A percentile compares a stretch with the other conserved stretches of the same genome.
phyloP scores from a whole-genome alignment of 331 rosid genomes.

The Rhamnella rubrinervis region DNA sequence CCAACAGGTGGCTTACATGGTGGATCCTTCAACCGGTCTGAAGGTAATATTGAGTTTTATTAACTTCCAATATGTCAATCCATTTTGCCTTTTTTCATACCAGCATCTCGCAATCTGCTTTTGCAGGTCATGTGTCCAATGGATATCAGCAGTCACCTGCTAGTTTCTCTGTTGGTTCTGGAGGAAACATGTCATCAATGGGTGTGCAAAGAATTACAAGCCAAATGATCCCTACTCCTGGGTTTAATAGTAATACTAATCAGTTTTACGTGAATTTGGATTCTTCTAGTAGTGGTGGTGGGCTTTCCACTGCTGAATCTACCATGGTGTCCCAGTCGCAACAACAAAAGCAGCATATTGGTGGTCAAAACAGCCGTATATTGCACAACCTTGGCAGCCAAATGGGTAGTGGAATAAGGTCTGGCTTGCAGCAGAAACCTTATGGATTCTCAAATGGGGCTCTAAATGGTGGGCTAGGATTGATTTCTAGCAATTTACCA shows the following conservation, averaged over 20 bases:
- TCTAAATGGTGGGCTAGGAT: constrained; percentile 63
- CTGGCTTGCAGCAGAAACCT: constrained; percentile 68
- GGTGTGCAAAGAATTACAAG: constrained; percentile 66
- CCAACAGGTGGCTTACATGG: constrained; percentile 58
- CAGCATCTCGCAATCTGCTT: constrained; percentile 7
- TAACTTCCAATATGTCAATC: neutral
- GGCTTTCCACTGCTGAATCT: constrained; percentile 64
- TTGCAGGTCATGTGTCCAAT: constrained; percentile 48
- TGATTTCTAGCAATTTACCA: constrained; percentile 61
- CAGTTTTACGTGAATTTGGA: constrained; percentile 64
- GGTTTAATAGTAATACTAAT: constrained; percentile 53
- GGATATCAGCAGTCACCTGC: constrained; percentile 63
- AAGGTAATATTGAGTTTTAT: constrained; percentile 45
- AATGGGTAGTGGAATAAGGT: constrained; percentile 73
- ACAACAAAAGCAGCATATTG: constrained; percentile 72
- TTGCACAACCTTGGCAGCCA: constrained; percentile 68
- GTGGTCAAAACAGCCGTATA: constrained; percentile 67
- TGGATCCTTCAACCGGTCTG: constrained; percentile 59
- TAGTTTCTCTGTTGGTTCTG: constrained; percentile 55
- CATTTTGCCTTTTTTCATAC: constrained; percentile 10
- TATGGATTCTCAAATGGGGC: constrained; percentile 79
- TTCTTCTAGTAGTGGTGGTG: constrained; percentile 54
- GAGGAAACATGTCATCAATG: constrained; percentile 65
- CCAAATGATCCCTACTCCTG: constrained; percentile 99
- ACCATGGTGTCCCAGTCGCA: constrained; percentile 57